Conservation (phyloP, 169 alveolate genomes). For the Plasmodium coatneyi region DNA sequence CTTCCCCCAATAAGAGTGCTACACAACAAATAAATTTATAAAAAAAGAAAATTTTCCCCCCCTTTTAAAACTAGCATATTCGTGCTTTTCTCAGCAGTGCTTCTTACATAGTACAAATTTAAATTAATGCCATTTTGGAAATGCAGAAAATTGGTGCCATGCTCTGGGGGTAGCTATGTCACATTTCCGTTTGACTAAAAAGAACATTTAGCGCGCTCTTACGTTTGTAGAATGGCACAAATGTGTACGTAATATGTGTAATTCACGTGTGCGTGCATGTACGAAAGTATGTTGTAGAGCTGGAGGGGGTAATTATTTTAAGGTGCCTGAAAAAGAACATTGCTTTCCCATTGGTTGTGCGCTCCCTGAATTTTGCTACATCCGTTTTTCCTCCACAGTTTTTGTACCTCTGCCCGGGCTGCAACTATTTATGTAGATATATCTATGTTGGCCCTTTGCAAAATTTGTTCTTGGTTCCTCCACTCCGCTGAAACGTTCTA, state of each 20-base stretch:
- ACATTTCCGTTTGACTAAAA: background rate
- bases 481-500: background rate
- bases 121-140: background rate
- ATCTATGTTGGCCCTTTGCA: background rate
- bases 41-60: background rate
- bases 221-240: background rate
- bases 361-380: background rate
- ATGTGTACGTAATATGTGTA: background rate
- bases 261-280: background rate
- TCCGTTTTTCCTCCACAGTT: background rate
- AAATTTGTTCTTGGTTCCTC: background rate
- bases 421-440: background rate
- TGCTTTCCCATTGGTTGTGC: background rate
- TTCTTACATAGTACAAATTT: background rate
- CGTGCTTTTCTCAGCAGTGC: background rate
- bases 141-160: background rate
- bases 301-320: background rate
- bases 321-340: background rate
- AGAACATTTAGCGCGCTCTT: background rate
- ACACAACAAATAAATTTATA: background rate
- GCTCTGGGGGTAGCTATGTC: background rate
- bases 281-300: background rate
- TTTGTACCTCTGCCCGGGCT: background rate
- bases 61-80: background rate
- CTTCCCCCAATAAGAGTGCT: background rate